A percentile compares a stretch with the other conserved stretches of the same genome.
Conservation (phyloP, 345 rosid genomes). For the Euphorbia pulcherrima region DNA sequence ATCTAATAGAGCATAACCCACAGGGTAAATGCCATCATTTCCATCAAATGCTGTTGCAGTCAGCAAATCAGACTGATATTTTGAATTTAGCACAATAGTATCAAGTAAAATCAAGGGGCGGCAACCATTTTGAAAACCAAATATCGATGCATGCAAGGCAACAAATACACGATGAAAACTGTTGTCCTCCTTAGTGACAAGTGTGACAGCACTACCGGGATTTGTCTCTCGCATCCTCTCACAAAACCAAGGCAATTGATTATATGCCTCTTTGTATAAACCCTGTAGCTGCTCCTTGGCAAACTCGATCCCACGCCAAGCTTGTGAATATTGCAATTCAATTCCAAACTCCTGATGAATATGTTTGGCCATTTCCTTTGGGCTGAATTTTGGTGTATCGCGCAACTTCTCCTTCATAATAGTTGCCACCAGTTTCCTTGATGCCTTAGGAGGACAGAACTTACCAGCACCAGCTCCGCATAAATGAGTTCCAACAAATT, state of each 20-base stretch:
- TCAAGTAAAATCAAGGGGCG: conserved; percentile 30
- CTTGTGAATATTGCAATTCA: conserved; percentile 25
- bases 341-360: conserved; percentile 29
- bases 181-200: conserved; percentile 17
- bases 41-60: conserved; percentile 32
- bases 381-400: conserved; percentile 19
- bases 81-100: conserved; percentile 13
- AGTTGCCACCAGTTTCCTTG: conserved; percentile 27
- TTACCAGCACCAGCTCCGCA: conserved; percentile 20
- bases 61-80: conserved; percentile 25
- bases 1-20: conserved; percentile 28
- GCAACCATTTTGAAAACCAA: conserved; percentile 29
- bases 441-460: conserved; percentile 19
- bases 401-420: conserved; percentile 27
- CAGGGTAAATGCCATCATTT: conserved; percentile 23
- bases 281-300: conserved; percentile 27
- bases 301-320: conserved; percentile 25
- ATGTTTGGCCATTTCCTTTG: conserved; percentile 25
- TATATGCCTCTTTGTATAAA: conserved; percentile 27
- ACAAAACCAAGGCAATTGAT: conserved; percentile 27
- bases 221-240: conserved; percentile 25
- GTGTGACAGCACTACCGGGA: conserved; percentile 21
- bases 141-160: conserved; percentile 25
- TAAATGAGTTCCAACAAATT: conserved; percentile 13
- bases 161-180: conserved; percentile 23